Conservation (phyloP, 768 basidiomycete genomes). For the Phaeotremella fagi region DNA sequence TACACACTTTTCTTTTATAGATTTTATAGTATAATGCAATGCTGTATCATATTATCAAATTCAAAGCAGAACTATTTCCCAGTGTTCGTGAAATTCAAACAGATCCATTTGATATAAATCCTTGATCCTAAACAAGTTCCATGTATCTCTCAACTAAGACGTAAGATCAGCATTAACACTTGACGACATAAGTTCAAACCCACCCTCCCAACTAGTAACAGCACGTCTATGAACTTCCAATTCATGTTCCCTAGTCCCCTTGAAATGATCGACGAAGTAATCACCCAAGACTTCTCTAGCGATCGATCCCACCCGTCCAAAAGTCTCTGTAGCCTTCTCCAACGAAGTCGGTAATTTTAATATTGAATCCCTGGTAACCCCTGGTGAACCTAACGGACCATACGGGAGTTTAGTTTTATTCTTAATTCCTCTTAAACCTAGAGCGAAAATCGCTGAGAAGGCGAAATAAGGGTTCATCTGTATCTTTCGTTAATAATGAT, state of each 20-base stretch:
- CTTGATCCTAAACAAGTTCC: too few species aligned
- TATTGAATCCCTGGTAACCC: constrained; percentile 53
- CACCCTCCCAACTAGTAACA: constrained; percentile 92
- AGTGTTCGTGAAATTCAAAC: too few species aligned
- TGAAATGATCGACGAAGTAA: constrained; percentile 89
- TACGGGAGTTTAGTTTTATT: constrained; percentile 64
- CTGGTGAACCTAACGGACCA: constrained; percentile 59
- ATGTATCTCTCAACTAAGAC: constrained; percentile 17
- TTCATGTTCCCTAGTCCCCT: constrained; percentile 91
- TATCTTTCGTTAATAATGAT: not conserved
- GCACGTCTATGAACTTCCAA: constrained; percentile 79
- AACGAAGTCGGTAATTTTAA: constrained; percentile 73
- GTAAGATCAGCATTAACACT: not conserved
- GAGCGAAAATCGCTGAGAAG: constrained; percentile 75
- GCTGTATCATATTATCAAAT: too few species aligned
- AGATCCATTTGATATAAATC: too few species aligned
- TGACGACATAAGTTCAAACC: constrained; percentile 26
- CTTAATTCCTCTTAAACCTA: constrained; percentile 83
- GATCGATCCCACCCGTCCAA: constrained; percentile 72
- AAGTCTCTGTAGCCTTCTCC: constrained; percentile 69
- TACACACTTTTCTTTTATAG: too few species aligned
- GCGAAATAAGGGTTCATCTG: constrained; percentile 78
- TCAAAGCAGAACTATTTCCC: too few species aligned
- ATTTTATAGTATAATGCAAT: too few species aligned
- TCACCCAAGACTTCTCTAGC: constrained; percentile 85